phyloP scores from a whole-genome alignment of 2,329 filamentous ascomycete genomes.

The Penicillium sp. region DNA sequence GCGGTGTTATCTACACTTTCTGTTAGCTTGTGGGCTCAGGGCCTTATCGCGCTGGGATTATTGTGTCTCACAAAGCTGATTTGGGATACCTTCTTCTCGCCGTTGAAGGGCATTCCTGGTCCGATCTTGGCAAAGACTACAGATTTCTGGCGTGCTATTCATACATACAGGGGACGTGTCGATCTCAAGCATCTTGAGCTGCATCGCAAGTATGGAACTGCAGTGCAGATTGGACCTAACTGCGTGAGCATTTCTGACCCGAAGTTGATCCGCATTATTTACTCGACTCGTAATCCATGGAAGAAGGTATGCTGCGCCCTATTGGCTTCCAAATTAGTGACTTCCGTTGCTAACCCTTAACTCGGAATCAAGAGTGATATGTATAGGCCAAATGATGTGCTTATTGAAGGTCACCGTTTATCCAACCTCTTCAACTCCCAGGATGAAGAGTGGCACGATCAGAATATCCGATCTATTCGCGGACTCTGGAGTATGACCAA shows the following conservation, averaged over 20 bases:
- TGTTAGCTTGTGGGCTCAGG: constrained; percentile 9
- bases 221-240: constrained; percentile 44
- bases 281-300: constrained; percentile 26
- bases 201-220: constrained; percentile 42
- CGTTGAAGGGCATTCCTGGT: constrained; percentile 14
- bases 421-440: constrained; percentile 28
- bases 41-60: constrained; percentile 6
- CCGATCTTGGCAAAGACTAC: constrained; percentile 17
- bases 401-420: constrained; percentile 26
- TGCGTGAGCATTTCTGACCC: constrained; percentile 42
- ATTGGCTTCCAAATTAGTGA: not conserved
- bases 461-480: constrained; percentile 25
- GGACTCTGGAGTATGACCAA: constrained; percentile 29
- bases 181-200: constrained; percentile 26
- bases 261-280: constrained; percentile 39
- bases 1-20: not conserved
- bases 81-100: constrained; percentile 12
- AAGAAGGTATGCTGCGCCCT: constrained; percentile 12
- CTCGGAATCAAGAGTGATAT: constrained; percentile 25
- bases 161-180: constrained; percentile 13
- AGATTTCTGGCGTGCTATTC: constrained; percentile 15
- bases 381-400: constrained; percentile 29
- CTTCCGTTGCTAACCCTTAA: not conserved
- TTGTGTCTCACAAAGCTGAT: constrained; percentile 11
- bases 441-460: constrained; percentile 29